Base-by-base conservation (phyloP, 1,284 basidiomycete genomes). In the Heterobasidion irregulare region DNA sequence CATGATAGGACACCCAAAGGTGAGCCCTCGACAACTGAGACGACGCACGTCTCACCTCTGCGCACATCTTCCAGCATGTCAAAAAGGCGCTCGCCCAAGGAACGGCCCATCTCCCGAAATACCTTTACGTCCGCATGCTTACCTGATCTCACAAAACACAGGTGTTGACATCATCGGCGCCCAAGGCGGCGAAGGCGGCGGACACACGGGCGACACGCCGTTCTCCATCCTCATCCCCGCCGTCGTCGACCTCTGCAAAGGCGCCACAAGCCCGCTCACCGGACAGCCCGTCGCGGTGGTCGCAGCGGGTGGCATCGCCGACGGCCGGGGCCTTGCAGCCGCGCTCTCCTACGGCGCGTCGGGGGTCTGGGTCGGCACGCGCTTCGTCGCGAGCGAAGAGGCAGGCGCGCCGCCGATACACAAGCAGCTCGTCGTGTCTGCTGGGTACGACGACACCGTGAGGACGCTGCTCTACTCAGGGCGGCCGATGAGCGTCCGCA, bases 1-100 rank as follows among this genome's bases (percentile, higher is more conserved):
- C 73, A 94, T 96, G 89, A 77, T 96, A 57, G 92, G 91, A 26
- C 86, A 90, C 63, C 89, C 89, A n/a, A 94, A 90, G 73, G 84
- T 82, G 59, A 36, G 66, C 51, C 26, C 26, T 26, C 6, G 19
- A 35, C 13, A 6, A 2, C 4, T 4, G 16, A 8, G 8, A 34
- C 26, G 36, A 26, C 13, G 34, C 12, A 12, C 3, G 15, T 9
- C 47, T 41, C 44, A 54, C 34, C 26, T 5, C 47, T 26, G 15
- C 15, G 6, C 38, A 19, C n/a, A 26, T 3, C 34, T 15, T n/a
- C n/a, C 58, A 86, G 82, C 92, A 94, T 64, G 90, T 89, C 52
- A 66, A 72, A 33, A 92, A 92, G 70, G 92, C 89, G 6, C 75
- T 93, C 26, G 86, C 80, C 8, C 83, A 83, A 67, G 86, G 83